These are phyloP conservation scores for Papiliotrema nemorosa DNA, from an alignment of 1,284 basidiomycete genomes.

Conservation along the genomic window DNA sequence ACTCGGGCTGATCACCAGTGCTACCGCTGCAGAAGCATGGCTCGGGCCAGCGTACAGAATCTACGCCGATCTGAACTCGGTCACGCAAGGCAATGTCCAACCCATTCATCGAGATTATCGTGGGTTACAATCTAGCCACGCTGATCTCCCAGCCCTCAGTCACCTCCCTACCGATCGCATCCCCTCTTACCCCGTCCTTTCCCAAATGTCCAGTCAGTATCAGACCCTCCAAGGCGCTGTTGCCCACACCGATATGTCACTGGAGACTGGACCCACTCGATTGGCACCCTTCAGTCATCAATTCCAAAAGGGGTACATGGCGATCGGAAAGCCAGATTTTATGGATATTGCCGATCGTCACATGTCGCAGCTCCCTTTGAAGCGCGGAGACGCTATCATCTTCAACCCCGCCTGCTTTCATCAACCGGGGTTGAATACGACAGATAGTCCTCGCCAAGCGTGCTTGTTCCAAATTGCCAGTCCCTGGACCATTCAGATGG, in stretches of 20 bases:
- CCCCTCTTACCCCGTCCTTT: conserved; percentile 7
- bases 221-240: conserved; percentile 23
- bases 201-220: conserved; percentile 16
- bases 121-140: too few relatives aligned
- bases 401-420: conserved; percentile 20
- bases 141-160: conserved; percentile 13
- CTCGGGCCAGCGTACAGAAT: neutral
- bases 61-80: neutral
- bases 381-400: conserved; percentile 16
- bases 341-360: conserved; percentile 2
- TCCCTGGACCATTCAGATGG: too few relatives aligned
- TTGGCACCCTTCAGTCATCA: conserved; percentile 18
- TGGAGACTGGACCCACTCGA: conserved; percentile 16
- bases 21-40: neutral
- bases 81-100: neutral
- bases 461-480: too few relatives aligned
- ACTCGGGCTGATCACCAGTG: neutral
- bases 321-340: conserved; percentile 6
- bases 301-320: conserved; percentile 15
- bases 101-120: neutral
- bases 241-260: conserved; percentile 20
- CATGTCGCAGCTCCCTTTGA: conserved; percentile 10
- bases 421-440: conserved; percentile 8
- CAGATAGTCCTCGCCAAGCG: neutral
- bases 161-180: conserved; percentile 1